These are phyloP conservation scores for Saccharomyces hybrid DNA, from an alignment of 1,139 yeast species.

Conservation along the genomic window DNA sequence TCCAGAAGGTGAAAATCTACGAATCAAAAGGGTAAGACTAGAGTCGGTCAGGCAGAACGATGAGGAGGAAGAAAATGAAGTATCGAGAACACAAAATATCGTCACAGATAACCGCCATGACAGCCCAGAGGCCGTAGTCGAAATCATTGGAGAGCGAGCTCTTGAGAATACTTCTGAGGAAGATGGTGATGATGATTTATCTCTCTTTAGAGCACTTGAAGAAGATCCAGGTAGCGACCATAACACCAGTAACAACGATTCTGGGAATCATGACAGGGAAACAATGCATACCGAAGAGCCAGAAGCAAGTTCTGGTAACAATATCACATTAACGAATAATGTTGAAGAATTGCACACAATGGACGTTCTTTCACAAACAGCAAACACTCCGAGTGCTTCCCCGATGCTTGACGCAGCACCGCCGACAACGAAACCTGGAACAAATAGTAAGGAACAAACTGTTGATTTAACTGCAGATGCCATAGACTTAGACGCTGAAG, in stretches of 20 bases:
- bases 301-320: slow-evolving; percentile 2
- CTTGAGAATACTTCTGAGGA: neutral
- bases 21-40: neutral
- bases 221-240: neutral
- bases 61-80: neutral
- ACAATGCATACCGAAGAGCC: neutral
- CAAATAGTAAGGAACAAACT: neutral
- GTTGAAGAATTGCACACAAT: slow-evolving; percentile 5
- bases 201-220: neutral
- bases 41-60: neutral
- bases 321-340: neutral
- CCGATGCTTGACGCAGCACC: neutral
- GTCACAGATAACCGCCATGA: neutral
- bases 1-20: neutral
- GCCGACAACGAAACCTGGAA: neutral
- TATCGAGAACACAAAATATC: neutral
- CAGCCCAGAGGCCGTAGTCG: neutral
- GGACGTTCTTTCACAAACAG: slow-evolving; percentile 1
- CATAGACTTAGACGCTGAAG: slow-evolving; percentile 17
- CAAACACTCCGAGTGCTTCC: neutral
- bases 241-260: neutral
- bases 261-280: neutral
- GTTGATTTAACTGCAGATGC: slow-evolving; percentile 8
- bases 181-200: neutral
- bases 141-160: neutral